Evolutionary conservation across 345 rosid genomes (phyloP).

Genomic region (Brassica rapa): DNA sequence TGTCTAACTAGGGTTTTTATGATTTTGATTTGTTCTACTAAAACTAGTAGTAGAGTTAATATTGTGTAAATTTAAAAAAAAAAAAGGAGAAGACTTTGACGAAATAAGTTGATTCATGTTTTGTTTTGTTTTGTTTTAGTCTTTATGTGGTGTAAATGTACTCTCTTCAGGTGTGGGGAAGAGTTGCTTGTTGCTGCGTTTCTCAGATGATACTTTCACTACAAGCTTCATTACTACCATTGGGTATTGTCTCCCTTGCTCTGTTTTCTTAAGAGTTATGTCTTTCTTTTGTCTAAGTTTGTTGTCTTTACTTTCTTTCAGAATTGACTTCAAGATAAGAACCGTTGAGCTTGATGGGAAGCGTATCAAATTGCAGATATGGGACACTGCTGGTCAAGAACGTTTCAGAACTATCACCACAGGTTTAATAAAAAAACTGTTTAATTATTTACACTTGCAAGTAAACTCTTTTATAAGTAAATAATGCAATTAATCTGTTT

Average conservation of each 20-base stretch:
- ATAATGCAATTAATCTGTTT: not conserved
- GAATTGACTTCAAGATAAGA: constrained; percentile 74
- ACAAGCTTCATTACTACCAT: constrained; percentile 93
- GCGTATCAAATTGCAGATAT: constrained; percentile 76
- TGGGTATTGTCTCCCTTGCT: constrained; percentile 51
- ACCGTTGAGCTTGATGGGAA: constrained; percentile 74
- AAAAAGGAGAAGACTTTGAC: not conserved
- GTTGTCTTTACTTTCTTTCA: constrained; percentile 15
- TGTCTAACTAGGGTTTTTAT: constrained; percentile 28
- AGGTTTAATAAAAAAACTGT: constrained; percentile 38
- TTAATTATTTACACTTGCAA: not conserved
- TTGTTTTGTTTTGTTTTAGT: constrained; percentile 3
- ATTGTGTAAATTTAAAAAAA: not conserved
- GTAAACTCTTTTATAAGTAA: not conserved
- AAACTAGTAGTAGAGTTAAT: not conserved
- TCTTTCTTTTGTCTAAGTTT: constrained; percentile 5
- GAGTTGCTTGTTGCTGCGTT: constrained; percentile 90
- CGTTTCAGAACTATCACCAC: constrained; percentile 83
- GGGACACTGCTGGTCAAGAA: constrained; percentile 95
- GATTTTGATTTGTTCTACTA: not conserved
- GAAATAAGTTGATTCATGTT: not conserved
- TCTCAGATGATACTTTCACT: constrained; percentile 91
- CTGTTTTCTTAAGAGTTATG: not conserved
- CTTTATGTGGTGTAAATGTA: not conserved
- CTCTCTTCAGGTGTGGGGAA: constrained; percentile 76